Percentiles rank a stretch among this genome's conserved stretches.
phyloP scores from a whole-genome alignment of 2,329 filamentous ascomycete species.

The Coniochaeta sp. region DNA sequence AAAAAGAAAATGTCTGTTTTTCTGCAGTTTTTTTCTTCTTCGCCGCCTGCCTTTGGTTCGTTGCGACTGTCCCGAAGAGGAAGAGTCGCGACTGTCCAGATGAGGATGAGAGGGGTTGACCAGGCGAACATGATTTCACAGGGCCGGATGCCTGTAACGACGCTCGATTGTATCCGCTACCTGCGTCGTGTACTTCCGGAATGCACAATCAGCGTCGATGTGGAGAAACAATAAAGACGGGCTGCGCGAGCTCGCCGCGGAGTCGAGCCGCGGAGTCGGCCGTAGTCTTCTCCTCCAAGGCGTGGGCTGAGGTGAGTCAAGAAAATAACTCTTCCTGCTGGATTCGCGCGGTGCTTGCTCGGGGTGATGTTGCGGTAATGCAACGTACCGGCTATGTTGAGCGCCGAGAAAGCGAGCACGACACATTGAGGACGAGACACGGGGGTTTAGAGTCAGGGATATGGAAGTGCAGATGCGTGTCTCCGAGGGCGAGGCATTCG shows the following conservation, averaged over 20 bases:
- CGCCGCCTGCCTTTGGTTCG: too few species aligned
- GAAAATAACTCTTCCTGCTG: too few species aligned
- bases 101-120: too few species aligned
- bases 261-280: too few species aligned
- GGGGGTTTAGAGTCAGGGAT: conserved; percentile 21
- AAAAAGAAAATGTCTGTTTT: too few species aligned
- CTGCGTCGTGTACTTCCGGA: conserved; percentile 38
- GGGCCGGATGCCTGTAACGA: conserved; percentile 58
- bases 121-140: conserved; percentile 23
- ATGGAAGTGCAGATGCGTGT: conserved; percentile 37
- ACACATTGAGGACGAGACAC: not conserved
- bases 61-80: not conserved
- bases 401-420: not conserved
- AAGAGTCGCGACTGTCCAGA: not conserved
- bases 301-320: conserved; percentile 59
- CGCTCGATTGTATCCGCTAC: conserved; percentile 49
- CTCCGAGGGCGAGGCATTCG: conserved; percentile 35
- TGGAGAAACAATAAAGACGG: conserved; percentile 62
- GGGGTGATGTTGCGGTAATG: not conserved
- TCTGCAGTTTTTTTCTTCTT: too few species aligned
- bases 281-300: conserved; percentile 66
- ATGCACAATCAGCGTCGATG: conserved; percentile 58
- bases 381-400: too few species aligned
- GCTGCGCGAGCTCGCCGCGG: conserved; percentile 51
- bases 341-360: not conserved